Percentiles rank a stretch among this genome's conserved stretches.
Conservation (phyloP, 1,284 basidiomycete genomes). For the Ceraceosorus bombacis region DNA sequence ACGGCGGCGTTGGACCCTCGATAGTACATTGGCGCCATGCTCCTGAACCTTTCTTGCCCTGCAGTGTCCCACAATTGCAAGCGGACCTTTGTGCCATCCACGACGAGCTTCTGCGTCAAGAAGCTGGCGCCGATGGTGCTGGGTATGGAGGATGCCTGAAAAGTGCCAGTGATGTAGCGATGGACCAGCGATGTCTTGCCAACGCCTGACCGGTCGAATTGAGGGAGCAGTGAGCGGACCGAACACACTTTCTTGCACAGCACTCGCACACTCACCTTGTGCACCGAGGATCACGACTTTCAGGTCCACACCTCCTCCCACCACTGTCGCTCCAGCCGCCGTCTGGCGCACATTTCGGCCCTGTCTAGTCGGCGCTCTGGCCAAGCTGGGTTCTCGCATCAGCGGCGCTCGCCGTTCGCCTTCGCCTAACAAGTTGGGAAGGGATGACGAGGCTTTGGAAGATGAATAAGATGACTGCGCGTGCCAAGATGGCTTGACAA, state of each 20-base stretch:
- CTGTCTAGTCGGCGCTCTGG: no score
- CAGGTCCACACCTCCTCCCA: conserved; percentile 60
- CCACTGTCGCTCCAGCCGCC: background rate
- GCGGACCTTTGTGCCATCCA: conserved; percentile 79
- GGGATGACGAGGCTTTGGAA: no score
- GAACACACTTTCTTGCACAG: background rate
- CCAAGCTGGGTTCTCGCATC: no score
- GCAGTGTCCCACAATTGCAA: conserved; percentile 75
- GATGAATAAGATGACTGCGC: no score
- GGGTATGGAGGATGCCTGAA: conserved; percentile 25
- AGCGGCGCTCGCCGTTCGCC: no score
- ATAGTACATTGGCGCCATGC: conserved; percentile 99
- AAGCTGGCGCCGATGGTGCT: conserved; percentile 93
- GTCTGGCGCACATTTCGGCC: no score
- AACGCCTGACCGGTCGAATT: conserved; percentile 59
- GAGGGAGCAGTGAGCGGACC: background rate
- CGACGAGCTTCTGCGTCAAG: conserved; percentile 77
- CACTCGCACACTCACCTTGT: conserved; percentile 59
- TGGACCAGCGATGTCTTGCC: conserved; percentile 91
- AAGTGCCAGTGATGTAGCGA: conserved; percentile 74
- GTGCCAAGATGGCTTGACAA: no score
- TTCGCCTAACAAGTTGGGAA: no score
- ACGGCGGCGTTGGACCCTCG: conserved; percentile 94
- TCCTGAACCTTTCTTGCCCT: conserved; percentile 86
- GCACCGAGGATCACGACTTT: conserved; percentile 96